Conservation (phyloP, 805 yeast genomes). For the Lipomyces yamadae region DNA sequence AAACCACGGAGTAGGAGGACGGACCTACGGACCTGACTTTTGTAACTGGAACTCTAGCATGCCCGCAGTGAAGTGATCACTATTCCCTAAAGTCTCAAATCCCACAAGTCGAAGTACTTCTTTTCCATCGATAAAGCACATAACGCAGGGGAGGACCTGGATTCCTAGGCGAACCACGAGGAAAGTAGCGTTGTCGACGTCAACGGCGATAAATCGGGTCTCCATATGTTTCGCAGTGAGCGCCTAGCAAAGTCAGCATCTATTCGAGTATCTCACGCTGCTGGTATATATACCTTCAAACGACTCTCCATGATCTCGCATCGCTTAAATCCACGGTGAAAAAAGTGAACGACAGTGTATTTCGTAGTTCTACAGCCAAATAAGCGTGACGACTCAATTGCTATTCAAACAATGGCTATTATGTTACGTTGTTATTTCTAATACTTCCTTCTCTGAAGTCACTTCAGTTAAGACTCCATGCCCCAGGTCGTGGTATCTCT, state of each 20-base stretch:
- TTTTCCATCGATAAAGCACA: constrained; percentile 62
- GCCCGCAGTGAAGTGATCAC: constrained; percentile 54
- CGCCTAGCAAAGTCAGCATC: constrained; percentile 37
- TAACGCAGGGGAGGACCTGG: constrained; percentile 72
- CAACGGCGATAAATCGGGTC: constrained; percentile 57
- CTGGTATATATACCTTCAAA: constrained; percentile 37
- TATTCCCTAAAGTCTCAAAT: constrained; percentile 60
- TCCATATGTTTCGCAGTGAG: constrained; percentile 64
- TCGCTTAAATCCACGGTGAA: constrained; percentile 61
- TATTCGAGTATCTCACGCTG: background rate
- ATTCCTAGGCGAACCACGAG: constrained; percentile 65
- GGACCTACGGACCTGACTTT: constrained; percentile 30
- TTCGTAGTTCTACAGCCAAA: constrained; percentile 40
- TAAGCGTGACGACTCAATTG: background rate
- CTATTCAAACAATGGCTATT: background rate
- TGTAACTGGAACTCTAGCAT: constrained; percentile 53
- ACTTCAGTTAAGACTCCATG: constrained; percentile 52
- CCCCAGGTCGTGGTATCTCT: constrained; percentile 48
- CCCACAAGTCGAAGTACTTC: constrained; percentile 70
- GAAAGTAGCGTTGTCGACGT: constrained; percentile 73
- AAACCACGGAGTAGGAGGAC: background rate
- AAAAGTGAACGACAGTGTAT: constrained; percentile 63
- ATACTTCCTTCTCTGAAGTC: constrained; percentile 57
- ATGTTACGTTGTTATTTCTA: constrained; percentile 54
- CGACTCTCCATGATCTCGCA: constrained; percentile 64